These are phyloP conservation scores for Arctium lappa DNA, from an alignment of 129 eudicot genomes.

Conservation along the genomic window DNA sequence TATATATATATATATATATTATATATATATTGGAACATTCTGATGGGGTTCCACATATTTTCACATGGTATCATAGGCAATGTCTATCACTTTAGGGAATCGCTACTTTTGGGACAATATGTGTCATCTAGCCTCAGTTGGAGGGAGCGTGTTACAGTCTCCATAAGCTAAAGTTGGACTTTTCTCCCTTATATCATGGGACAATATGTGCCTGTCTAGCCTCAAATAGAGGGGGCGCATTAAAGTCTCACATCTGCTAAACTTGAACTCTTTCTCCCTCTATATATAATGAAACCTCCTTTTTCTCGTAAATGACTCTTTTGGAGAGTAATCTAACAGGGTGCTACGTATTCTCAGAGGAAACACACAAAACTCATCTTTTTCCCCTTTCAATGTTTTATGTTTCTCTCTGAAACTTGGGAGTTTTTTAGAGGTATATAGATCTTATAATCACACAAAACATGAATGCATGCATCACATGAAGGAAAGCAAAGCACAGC, in stretches of 20 bases:
- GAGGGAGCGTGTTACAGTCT: neutral
- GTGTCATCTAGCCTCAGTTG: neutral
- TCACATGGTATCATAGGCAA: neutral
- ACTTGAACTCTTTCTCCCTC: neutral
- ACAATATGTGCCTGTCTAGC: neutral
- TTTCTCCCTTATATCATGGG: no score
- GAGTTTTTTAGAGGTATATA: neutral
- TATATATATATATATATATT: no score
- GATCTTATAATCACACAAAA: neutral
- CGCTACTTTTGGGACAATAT: neutral
- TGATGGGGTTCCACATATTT: neutral
- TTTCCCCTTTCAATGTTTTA: neutral
- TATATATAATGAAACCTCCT: no score
- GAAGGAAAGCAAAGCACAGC: neutral
- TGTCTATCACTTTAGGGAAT: neutral
- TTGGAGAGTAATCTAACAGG: neutral
- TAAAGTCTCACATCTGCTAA: neutral
- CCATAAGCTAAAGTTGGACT: neutral
- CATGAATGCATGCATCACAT: neutral
- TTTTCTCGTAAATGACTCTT: neutral
- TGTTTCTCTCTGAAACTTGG: neutral
- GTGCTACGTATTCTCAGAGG: neutral
- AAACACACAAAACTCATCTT: neutral
- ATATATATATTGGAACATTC: no score
- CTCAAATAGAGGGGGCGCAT: no score